A percentile compares a stretch with the other conserved stretches of the same genome.
Conservation (phyloP, 768 basidiomycete genomes). For the Boletus tomentosulus region DNA sequence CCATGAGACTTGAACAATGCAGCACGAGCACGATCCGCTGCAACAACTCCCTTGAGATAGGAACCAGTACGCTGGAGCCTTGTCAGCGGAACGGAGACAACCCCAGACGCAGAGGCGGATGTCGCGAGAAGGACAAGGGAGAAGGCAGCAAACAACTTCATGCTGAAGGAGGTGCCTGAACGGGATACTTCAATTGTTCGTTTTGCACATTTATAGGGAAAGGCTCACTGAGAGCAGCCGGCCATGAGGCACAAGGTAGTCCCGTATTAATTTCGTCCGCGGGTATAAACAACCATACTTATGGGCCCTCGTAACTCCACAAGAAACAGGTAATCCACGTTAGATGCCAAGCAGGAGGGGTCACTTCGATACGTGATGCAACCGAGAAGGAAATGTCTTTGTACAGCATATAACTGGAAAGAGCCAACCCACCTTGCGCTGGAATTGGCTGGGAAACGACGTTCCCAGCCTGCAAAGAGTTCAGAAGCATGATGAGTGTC, state of each 20-base stretch:
- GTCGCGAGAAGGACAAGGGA: conserved; percentile 1
- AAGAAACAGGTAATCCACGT: background rate
- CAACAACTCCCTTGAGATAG: conserved; percentile 7
- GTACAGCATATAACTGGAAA: too few species aligned
- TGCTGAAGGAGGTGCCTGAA: background rate
- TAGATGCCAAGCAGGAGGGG: background rate
- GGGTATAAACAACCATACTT: too few species aligned
- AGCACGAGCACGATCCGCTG: conserved; percentile 12
- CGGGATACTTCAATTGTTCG: background rate
- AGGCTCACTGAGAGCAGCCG: too few species aligned
- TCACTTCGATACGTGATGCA: too few species aligned
- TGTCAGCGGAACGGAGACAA: conserved; percentile 3
- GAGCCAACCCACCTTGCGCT: background rate
- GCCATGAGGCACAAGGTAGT: background rate
- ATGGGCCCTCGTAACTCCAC: too few species aligned
- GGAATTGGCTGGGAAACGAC: background rate
- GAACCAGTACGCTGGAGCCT: conserved; percentile 5
- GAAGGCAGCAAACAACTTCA: conserved; percentile 6
- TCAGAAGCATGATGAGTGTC: too few species aligned
- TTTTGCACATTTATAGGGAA: background rate
- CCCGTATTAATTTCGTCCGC: too few species aligned
- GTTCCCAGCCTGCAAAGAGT: background rate
- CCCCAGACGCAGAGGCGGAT: background rate
- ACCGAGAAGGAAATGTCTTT: too few species aligned
- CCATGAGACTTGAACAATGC: background rate